A percentile compares a stretch with the other conserved stretches of the same genome.
phyloP scores from a whole-genome alignment of 805 yeast species.

The Saturnispora galanensis region DNA sequence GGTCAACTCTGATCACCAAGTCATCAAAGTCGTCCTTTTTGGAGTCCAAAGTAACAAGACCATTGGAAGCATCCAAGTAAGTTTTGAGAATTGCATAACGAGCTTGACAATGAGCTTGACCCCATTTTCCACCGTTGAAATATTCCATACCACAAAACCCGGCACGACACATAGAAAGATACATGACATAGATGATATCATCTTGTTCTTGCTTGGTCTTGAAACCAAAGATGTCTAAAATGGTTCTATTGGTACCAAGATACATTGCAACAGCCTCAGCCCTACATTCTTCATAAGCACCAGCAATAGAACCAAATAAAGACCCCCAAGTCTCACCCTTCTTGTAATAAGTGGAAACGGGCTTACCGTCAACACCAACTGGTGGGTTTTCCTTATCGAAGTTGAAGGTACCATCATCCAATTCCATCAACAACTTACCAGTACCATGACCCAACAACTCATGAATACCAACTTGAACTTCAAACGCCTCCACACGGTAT shows the following conservation, averaged over 20 bases:
- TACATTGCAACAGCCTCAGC: conserved; percentile 87
- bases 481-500: conserved; percentile 75
- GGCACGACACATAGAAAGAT: conserved; percentile 78
- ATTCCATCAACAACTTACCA: conserved; percentile 63
- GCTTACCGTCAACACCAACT: conserved; percentile 46
- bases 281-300: conserved; percentile 87
- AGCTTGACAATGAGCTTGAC: conserved; percentile 93
- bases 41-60: conserved; percentile 48
- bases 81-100: conserved; percentile 76
- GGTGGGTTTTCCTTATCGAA: conserved; percentile 62
- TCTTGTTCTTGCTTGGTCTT: conserved; percentile 46
- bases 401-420: conserved; percentile 54
- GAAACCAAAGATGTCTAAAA: conserved; percentile 68
- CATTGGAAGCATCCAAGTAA: conserved; percentile 44
- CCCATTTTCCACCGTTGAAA: conserved; percentile 78
- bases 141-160: conserved; percentile 75
- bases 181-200: conserved; percentile 56
- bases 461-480: conserved; percentile 90
- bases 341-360: conserved; percentile 60
- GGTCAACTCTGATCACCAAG: conserved; percentile 49
- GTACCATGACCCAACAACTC: conserved; percentile 88
- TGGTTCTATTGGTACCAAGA: conserved; percentile 56
- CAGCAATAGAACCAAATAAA: conserved; percentile 70
- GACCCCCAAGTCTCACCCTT: conserved; percentile 89
- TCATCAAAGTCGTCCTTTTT: conserved; percentile 45